Evolutionary conservation across 352 stramenopile species (phyloP).

Genomic region (Phytophthora foliorum): DNA sequence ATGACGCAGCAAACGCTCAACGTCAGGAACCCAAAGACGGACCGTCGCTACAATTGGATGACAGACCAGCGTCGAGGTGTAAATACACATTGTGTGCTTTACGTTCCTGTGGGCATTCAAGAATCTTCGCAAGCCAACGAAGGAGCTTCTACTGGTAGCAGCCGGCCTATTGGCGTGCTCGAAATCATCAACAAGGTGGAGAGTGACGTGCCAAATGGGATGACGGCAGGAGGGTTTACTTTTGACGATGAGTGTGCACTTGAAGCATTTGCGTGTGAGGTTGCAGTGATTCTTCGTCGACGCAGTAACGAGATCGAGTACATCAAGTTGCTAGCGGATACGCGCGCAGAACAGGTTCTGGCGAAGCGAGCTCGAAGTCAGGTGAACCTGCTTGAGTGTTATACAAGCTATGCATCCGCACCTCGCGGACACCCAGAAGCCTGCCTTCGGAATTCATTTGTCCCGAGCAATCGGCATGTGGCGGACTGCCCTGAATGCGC

Average conservation of each 20-base stretch:
- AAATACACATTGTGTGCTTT: conserved; percentile 79
- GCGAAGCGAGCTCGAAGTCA: conserved; percentile 77
- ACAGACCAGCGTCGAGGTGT: conserved; percentile 72
- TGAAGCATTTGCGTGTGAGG: conserved; percentile 86
- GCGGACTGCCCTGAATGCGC: conserved; percentile 54
- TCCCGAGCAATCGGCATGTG: conserved; percentile 52
- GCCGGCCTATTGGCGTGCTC: conserved; percentile 83
- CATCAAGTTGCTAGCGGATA: conserved; percentile 90
- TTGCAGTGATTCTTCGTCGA: conserved; percentile 86
- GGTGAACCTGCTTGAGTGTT: conserved; percentile 82
- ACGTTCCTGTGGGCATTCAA: conserved; percentile 85
- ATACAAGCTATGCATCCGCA: conserved; percentile 76
- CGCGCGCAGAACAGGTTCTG: conserved; percentile 74
- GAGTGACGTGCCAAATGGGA: conserved; percentile 34
- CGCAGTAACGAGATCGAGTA: conserved; percentile 91
- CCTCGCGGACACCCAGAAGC: conserved; percentile 56
- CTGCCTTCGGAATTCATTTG: conserved; percentile 68
- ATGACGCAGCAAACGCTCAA: conserved; percentile 76
- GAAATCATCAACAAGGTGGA: conserved; percentile 92
- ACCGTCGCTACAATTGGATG: conserved; percentile 63
- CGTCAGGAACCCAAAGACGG: conserved; percentile 66
- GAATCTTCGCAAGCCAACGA: conserved; percentile 39
- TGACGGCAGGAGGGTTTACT: conserved; percentile 58
- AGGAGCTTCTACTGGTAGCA: conserved; percentile 44
- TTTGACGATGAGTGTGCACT: conserved; percentile 90